These are phyloP conservation scores for Bullera alba DNA, from an alignment of 768 basidiomycete species.

Conservation along the genomic window DNA sequence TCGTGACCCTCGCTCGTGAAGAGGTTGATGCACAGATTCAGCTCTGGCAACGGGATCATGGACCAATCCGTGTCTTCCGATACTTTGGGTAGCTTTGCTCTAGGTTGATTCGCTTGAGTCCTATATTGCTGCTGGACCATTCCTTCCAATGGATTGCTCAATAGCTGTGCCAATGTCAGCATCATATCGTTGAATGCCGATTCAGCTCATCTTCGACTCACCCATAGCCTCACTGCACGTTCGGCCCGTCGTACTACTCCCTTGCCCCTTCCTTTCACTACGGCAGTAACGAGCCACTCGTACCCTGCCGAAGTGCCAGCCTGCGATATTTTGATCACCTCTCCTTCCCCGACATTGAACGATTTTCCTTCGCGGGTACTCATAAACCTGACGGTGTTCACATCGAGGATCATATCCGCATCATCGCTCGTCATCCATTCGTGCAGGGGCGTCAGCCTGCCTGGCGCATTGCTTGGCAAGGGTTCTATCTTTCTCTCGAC, in stretches of 20 bases:
- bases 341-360: background rate
- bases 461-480: background rate
- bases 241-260: conserved; percentile 39
- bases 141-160: background rate
- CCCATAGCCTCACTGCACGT: conserved; percentile 33
- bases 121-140: background rate
- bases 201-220: conserved; percentile 9
- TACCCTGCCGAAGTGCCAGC: conserved; percentile 13
- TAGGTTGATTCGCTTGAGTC: background rate
- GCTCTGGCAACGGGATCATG: conserved; percentile 13
- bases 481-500: background rate
- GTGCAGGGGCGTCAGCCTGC: background rate
- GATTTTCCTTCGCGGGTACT: background rate
- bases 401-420: background rate
- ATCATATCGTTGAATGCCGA: background rate
- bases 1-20: conserved; percentile 37
- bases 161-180: background rate
- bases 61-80: conserved; percentile 30
- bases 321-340: background rate
- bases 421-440: background rate
- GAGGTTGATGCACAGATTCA: conserved; percentile 30
- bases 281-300: conserved; percentile 36
- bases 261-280: conserved; percentile 38
- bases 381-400: background rate
- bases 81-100: conserved; percentile 15